Conservation (phyloP, 495 filamentous ascomycete genomes). For the Hypoxylon intermedium region DNA sequence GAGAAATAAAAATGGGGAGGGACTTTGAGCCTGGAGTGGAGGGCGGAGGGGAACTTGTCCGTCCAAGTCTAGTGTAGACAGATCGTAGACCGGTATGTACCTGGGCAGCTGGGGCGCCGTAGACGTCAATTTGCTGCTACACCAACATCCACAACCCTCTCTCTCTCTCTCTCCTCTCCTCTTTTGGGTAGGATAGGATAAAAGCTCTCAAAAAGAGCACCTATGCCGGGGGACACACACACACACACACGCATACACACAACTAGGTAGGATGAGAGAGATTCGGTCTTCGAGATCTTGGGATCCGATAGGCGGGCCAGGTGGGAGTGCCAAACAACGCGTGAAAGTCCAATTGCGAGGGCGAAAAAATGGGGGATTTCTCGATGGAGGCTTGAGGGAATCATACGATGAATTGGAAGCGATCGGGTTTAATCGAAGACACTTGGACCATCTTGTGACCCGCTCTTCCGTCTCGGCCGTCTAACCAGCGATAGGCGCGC, state of each 20-base stretch:
- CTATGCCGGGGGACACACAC: constrained; percentile 15
- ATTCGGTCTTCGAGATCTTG: constrained; percentile 34
- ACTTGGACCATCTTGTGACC: constrained; percentile 14
- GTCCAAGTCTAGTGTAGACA: too few species aligned
- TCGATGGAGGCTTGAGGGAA: constrained; percentile 30
- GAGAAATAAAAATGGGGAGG: constrained; percentile 8
- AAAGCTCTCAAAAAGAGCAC: too few species aligned
- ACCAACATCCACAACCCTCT: too few species aligned
- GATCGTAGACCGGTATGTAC: too few species aligned
- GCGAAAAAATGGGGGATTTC: constrained; percentile 25
- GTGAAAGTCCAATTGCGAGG: constrained; percentile 28
- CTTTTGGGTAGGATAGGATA: too few species aligned
- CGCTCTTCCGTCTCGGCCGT: too few species aligned
- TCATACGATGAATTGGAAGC: constrained; percentile 29
- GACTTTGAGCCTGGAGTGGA: background rate
- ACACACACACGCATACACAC: constrained; percentile 3
- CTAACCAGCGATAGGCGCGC: too few species aligned
- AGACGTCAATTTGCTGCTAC: too few species aligned
- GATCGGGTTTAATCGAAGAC: constrained; percentile 37
- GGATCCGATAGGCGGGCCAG: constrained; percentile 30
- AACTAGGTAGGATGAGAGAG: constrained; percentile 30
- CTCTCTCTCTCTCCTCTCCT: too few species aligned
- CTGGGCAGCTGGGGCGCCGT: too few species aligned
- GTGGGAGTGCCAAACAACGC: constrained; percentile 13
- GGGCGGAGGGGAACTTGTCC: background rate